phyloP scores from a whole-genome alignment of 768 basidiomycete genomes.

The Brasilioporus rufonigricans region DNA sequence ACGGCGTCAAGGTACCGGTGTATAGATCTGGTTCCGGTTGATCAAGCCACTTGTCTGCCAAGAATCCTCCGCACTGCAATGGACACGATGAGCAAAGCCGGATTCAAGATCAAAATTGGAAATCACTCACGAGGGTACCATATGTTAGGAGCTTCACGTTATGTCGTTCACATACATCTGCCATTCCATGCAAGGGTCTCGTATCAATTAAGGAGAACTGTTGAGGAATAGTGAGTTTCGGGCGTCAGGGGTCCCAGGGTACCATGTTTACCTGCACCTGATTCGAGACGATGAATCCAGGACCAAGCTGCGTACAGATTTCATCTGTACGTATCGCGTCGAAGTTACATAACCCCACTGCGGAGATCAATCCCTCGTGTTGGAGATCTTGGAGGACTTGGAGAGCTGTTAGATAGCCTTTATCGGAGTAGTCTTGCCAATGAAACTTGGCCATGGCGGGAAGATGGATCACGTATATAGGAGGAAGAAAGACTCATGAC shows the following conservation, averaged over 20 bases:
- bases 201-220: slow-evolving; percentile 84
- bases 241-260: neutral
- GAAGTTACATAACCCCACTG: slow-evolving; percentile 80
- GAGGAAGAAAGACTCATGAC: neutral
- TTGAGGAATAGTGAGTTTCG: slow-evolving; percentile 9
- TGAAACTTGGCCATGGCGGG: slow-evolving; percentile 53
- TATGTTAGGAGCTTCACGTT: slow-evolving; percentile 75
- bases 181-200: slow-evolving; percentile 74
- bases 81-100: slow-evolving; percentile 1
- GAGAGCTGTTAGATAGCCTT: slow-evolving; percentile 46
- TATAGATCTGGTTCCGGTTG: slow-evolving; percentile 71
- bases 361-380: slow-evolving; percentile 54
- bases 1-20: slow-evolving; percentile 66
- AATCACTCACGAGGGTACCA: slow-evolving; percentile 64
- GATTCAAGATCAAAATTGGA: neutral
- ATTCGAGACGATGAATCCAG: slow-evolving; percentile 73
- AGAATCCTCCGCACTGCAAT: slow-evolving; percentile 76
- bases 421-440: slow-evolving; percentile 68
- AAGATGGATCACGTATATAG: neutral
- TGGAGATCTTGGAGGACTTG: slow-evolving; percentile 59
- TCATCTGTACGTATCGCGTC: slow-evolving; percentile 73
- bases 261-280: slow-evolving; percentile 66
- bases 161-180: slow-evolving; percentile 71
- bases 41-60: slow-evolving; percentile 73
- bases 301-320: slow-evolving; percentile 72